Evolutionary conservation across 2,329 filamentous ascomycete species (phyloP).

Genomic region (Aspergillus luchuensis): DNA sequence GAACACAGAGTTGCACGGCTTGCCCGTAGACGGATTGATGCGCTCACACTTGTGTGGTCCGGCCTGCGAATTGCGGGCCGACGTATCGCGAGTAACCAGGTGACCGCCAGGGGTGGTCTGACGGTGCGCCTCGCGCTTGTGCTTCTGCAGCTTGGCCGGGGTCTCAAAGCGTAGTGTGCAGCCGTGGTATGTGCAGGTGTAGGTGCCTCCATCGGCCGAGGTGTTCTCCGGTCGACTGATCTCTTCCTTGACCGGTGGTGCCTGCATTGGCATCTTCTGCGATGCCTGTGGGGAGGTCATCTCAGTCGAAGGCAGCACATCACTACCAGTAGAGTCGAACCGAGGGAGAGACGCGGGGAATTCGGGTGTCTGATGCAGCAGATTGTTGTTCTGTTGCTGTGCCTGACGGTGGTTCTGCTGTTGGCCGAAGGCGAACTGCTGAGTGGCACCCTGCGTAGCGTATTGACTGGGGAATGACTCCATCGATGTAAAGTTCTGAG

Average conservation of each 20-base stretch:
- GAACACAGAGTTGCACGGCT: constrained; percentile 92
- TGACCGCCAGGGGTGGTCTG: constrained; percentile 62
- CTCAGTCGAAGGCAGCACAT: constrained; percentile 38
- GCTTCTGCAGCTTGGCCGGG: constrained; percentile 82
- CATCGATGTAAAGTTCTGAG: constrained; percentile 43
- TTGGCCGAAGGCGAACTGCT: constrained; percentile 53
- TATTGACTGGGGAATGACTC: constrained; percentile 45
- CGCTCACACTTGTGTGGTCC: constrained; percentile 91
- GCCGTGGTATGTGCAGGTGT: constrained; percentile 94
- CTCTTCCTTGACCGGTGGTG: constrained; percentile 38
- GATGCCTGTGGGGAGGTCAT: constrained; percentile 39
- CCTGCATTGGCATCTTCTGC: constrained; percentile 37
- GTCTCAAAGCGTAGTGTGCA: constrained; percentile 88
- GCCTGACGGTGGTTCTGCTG: constrained; percentile 26
- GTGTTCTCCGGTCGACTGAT: constrained; percentile 63
- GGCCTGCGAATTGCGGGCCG: constrained; percentile 78
- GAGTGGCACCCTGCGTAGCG: constrained; percentile 48
- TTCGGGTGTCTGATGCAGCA: constrained; percentile 53
- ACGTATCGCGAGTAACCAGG: constrained; percentile 41
- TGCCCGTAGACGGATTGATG: constrained; percentile 91
- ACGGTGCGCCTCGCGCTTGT: constrained; percentile 91
- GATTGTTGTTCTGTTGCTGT: constrained; percentile 33
- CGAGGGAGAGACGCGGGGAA: constrained; percentile 62
- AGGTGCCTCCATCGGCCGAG: constrained; percentile 79
- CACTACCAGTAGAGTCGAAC: constrained; percentile 64